Conservation (phyloP, 495 filamentous ascomycete genomes). For the Penicillium coprophilum region DNA sequence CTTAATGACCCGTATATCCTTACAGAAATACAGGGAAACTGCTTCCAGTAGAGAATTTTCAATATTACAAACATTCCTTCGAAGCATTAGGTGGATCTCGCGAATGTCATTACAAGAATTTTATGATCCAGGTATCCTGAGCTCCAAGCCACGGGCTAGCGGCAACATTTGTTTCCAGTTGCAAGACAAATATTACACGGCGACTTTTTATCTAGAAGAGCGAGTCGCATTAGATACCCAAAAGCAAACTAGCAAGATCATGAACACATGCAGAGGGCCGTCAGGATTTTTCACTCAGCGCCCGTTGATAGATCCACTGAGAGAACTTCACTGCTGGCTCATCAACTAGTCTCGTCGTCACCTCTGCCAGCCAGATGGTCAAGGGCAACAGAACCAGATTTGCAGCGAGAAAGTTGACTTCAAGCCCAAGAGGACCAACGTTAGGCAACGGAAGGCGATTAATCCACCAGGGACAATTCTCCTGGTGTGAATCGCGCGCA, state of each 20-base stretch:
- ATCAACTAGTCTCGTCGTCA: constrained; percentile 55
- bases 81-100: background rate
- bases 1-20: background rate
- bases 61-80: constrained; percentile 2
- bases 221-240: background rate
- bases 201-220: background rate
- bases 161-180: background rate
- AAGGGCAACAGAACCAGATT: constrained; percentile 56
- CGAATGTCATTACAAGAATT: background rate
- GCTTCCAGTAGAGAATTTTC: constrained; percentile 1
- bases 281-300: constrained; percentile 16
- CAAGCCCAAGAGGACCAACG: constrained; percentile 53
- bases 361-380: constrained; percentile 57
- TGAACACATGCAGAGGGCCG: constrained; percentile 1
- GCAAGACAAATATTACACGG: background rate
- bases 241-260: constrained; percentile 1
- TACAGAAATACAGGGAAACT: background rate
- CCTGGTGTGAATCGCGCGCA: constrained; percentile 33
- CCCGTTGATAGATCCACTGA: constrained; percentile 51
- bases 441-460: constrained; percentile 47
- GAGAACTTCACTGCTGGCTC: constrained; percentile 55
- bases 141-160: background rate
- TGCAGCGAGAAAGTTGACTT: constrained; percentile 51
- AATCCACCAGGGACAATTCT: constrained; percentile 44
- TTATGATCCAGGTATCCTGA: constrained; percentile 3